phyloP scores from a whole-genome alignment of 2,329 filamentous ascomycete genomes.

The Fusarium sarcochroum region DNA sequence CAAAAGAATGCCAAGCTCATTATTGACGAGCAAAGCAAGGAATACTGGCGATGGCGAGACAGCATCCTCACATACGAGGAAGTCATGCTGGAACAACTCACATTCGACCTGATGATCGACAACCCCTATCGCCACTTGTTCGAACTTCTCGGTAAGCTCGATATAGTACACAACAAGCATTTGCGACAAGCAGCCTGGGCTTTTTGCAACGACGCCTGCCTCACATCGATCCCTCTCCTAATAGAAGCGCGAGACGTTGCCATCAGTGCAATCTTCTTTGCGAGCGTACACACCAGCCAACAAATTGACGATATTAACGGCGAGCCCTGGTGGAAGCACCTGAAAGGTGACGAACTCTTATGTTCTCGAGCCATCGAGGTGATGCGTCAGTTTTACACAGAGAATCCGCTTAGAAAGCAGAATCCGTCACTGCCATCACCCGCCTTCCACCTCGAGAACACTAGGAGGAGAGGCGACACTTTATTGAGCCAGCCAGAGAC shows the following conservation, averaged over 20 bases:
- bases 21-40: constrained; percentile 96
- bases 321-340: constrained; percentile 87
- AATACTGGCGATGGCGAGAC: constrained; percentile 98
- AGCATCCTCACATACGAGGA: constrained; percentile 95
- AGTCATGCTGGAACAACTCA: constrained; percentile 89
- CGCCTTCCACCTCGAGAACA: constrained; percentile 69
- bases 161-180: constrained; percentile 82
- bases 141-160: constrained; percentile 81
- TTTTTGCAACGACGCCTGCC: constrained; percentile 90
- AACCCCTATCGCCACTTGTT: constrained; percentile 90
- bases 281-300: constrained; percentile 79
- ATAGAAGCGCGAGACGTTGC: constrained; percentile 86
- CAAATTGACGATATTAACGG: constrained; percentile 83
- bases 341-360: constrained; percentile 78
- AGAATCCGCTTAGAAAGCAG: constrained; percentile 73
- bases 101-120: constrained; percentile 93
- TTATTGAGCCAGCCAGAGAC: constrained; percentile 59
- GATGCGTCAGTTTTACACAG: constrained; percentile 77
- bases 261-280: constrained; percentile 88
- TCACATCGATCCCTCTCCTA: constrained; percentile 87
- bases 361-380: constrained; percentile 81
- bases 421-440: constrained; percentile 68
- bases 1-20: constrained; percentile 93
- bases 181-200: constrained; percentile 92
- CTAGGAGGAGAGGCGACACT: constrained; percentile 64